Percentiles rank a stretch among this genome's conserved stretches.
Conservation (phyloP, 2,329 filamentous ascomycete genomes). For the Epichloe uncinata region DNA sequence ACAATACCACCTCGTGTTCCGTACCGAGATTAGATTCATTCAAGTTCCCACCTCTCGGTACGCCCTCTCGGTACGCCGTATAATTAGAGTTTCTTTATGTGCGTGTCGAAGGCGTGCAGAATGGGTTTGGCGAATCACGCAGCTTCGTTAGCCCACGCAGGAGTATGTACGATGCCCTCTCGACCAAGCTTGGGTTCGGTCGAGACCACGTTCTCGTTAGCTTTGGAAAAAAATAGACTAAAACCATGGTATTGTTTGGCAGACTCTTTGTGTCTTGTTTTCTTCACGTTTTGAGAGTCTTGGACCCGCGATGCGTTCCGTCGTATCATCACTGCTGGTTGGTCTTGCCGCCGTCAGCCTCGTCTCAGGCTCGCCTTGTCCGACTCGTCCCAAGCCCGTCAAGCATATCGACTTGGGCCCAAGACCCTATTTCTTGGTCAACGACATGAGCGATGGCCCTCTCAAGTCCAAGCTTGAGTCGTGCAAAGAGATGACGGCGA, state of each 20-base stretch:
- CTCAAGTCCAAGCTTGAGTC: conserved; percentile 46
- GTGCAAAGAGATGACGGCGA: conserved; percentile 41
- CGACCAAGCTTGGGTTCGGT: too few species aligned
- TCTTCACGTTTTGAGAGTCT: too few species aligned
- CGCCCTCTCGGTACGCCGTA: too few species aligned
- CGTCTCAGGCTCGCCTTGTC: conserved; percentile 15
- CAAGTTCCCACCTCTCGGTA: too few species aligned
- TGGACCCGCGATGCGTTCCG: conserved; percentile 20
- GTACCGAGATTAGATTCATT: too few species aligned
- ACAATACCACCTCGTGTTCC: too few species aligned
- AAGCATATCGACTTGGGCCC: conserved; percentile 45
- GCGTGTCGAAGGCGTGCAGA: too few species aligned
- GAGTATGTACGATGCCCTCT: neutral
- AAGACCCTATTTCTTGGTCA: conserved; percentile 50
- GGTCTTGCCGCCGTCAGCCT: conserved; percentile 18
- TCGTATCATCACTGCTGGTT: conserved; percentile 15
- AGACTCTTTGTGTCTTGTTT: too few species aligned
- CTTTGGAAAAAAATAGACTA: too few species aligned
- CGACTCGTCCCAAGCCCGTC: conserved; percentile 20
- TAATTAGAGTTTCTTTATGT: too few species aligned
- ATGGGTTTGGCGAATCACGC: conserved; percentile 4
- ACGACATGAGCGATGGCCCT: conserved; percentile 45
- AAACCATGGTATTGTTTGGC: too few species aligned
- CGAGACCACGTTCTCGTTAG: too few species aligned
- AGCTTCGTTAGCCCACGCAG: conserved; percentile 1